Base-by-base conservation (phyloP, 192 early-diverging fungal species). In the Coemansia sp. region DNA sequence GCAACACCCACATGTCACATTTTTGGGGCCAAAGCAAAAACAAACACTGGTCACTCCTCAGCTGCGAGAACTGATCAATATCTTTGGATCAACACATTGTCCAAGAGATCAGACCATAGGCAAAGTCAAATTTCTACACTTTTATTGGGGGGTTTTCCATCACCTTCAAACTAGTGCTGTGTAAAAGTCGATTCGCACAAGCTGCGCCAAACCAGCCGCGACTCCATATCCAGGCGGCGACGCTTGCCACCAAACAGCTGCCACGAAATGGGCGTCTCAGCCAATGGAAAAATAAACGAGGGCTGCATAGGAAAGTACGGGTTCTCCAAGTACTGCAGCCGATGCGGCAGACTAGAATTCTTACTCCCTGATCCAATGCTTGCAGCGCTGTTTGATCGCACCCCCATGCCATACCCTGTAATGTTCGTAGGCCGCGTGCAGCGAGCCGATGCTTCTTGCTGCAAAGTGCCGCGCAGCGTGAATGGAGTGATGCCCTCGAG, bases 401-500 rank as follows among this genome's bases (percentile, higher is more conserved):
- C 34, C 18, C 25, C 53, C 12, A 56, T 28, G 0, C 60, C 60
- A 37, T 43, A 61, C 53, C 53, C 53, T 5, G 26, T 34, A 6
- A 28, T 12, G 16, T 31, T 20, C 0, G 53, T 33, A 31, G 25
- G n/a, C 8, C 14, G 53, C 8, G 14, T 26, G 50, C 55, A 20
- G 11, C 41, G 57, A 20, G 23, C n/a, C 9, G 42, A 21, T 33
- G 56, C 63, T 38, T 79, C 77, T 31, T 70, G 68, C 68, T 74
- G 72, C 26, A 80, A 31, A 23, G 59, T 68, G 0, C 77, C 77
- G 14, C 77, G 77, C 56, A 80, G 25, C n/a, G 79, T 75, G 47
- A 76, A 82, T 18, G 79, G 79, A 11, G 73, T 82, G 64, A 82
- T 75, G 38, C 79, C 74, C 56, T 82, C 74, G 21, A 82, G 59